Evolutionary conservation across 345 rosid species (phyloP).

Genomic region (Laguncularia racemosa): DNA sequence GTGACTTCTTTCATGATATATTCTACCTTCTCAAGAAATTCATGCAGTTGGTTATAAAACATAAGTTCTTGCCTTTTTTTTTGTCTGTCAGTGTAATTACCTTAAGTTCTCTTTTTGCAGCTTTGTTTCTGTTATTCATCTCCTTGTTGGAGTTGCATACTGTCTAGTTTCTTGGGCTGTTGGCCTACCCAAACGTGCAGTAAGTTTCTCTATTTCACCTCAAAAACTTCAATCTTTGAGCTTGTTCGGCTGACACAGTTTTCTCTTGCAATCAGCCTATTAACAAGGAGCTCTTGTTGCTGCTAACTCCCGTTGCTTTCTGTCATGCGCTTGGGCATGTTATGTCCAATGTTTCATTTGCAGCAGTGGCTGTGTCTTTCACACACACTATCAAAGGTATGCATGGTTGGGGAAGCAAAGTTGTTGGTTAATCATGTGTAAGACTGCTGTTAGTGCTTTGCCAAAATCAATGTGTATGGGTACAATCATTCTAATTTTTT

Average conservation of each 20-base stretch:
- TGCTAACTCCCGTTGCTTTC: slow-evolving; percentile 82
- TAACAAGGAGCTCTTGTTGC: slow-evolving; percentile 60
- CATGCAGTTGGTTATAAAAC: no score
- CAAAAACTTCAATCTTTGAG: neutral
- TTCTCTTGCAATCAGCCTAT: slow-evolving; percentile 52
- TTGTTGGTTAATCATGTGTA: neutral
- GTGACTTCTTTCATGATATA: no score
- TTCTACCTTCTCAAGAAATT: no score
- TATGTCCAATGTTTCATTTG: slow-evolving; percentile 86
- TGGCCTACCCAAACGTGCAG: slow-evolving; percentile 96
- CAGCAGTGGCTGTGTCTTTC: slow-evolving; percentile 98
- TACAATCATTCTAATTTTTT: no score
- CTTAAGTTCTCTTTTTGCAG: slow-evolving; percentile 22
- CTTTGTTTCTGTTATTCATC: slow-evolving; percentile 88
- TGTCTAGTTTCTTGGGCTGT: slow-evolving; percentile 84
- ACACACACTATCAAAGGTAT: slow-evolving; percentile 90
- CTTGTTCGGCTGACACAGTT: neutral
- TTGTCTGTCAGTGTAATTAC: no score
- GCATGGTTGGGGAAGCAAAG: neutral
- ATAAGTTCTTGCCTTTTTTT: no score
- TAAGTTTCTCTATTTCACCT: slow-evolving; percentile 24
- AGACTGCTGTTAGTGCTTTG: no score
- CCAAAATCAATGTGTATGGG: no score
- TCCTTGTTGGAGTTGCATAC: slow-evolving; percentile 88
- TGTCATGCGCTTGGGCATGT: slow-evolving; percentile 97